phyloP scores from a whole-genome alignment of 2,329 filamentous ascomycete genomes.

The Stagonosporopsis rhizophila region DNA sequence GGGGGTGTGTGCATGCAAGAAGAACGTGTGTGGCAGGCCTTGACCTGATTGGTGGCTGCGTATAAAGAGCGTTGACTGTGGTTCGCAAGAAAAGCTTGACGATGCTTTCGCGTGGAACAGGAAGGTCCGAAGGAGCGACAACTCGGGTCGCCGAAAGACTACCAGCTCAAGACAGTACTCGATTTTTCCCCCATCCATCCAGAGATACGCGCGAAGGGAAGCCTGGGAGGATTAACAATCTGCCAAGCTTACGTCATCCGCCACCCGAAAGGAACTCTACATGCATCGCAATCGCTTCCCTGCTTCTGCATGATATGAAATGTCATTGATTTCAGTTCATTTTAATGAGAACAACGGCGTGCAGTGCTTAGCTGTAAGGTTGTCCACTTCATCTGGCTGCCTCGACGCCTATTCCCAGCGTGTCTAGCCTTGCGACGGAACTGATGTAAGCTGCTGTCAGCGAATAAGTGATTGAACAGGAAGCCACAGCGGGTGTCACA shows the following conservation, averaged over 20 bases:
- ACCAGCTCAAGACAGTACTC: not conserved
- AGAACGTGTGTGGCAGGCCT: conserved; percentile 16
- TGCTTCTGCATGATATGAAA: not conserved
- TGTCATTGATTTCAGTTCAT: not conserved
- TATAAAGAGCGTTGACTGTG: not conserved
- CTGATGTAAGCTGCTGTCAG: not conserved
- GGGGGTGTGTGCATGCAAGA: conserved; percentile 2
- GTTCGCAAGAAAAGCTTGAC: conserved; percentile 10
- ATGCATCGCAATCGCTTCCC: not conserved
- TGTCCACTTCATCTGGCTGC: not conserved
- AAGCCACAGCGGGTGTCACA: not conserved
- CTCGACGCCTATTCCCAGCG: not conserved
- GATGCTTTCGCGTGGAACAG: not conserved
- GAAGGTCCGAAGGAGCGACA: conserved; percentile 5
- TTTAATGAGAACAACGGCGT: not conserved
- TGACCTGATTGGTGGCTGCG: conserved; percentile 5
- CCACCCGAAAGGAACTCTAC: not conserved
- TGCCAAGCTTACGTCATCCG: conserved; percentile 5
- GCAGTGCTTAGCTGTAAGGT: not conserved
- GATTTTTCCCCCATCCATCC: not conserved
- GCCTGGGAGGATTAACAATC: not conserved
- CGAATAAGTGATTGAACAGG: not conserved
- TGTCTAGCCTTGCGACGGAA: conserved; percentile 10
- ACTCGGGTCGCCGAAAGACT: no score
- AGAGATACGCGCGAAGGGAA: not conserved